Percentiles rank a stretch among this genome's conserved stretches.
These are phyloP conservation scores for Colletotrichum cordylinicola DNA, from an alignment of 2,329 filamentous ascomycete species.

Conservation along the genomic window DNA sequence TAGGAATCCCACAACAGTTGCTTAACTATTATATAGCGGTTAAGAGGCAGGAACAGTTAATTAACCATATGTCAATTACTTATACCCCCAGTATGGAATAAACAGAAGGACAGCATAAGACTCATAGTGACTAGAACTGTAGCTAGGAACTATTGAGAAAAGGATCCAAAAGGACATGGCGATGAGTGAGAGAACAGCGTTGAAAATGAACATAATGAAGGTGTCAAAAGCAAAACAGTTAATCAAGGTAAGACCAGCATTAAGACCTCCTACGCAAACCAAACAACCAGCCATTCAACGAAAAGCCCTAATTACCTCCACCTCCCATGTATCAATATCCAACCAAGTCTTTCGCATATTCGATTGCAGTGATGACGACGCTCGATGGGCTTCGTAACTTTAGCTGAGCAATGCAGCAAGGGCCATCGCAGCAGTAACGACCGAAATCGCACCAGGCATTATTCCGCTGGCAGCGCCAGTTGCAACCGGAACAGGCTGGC, in stretches of 20 bases:
- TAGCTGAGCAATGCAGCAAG: neutral
- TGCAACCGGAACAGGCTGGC: neutral
- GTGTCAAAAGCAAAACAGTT: neutral
- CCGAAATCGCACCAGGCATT: neutral
- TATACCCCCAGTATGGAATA: too few relatives aligned
- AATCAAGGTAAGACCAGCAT: neutral
- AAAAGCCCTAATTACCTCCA: neutral
- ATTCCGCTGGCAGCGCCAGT: neutral
- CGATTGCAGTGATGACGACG: neutral
- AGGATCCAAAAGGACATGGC: fast-evolving
- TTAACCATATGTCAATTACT: too few relatives aligned
- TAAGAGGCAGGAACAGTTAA: too few relatives aligned
- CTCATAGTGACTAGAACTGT: neutral
- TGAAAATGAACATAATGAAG: neutral
- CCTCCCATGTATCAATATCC: neutral
- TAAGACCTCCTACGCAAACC: neutral
- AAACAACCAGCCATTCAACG: neutral
- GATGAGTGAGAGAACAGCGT: fast-evolving
- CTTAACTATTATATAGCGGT: too few relatives aligned
- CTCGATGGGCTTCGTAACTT: fast-evolving
- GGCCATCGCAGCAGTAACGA: neutral
- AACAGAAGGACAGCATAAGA: neutral
- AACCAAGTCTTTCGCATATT: neutral
- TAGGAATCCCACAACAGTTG: too few relatives aligned
- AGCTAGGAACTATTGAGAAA: fast-evolving